These are phyloP conservation scores for Cicer pinnatifidum DNA, from an alignment of 306 rosid genomes.

Conservation along the genomic window DNA sequence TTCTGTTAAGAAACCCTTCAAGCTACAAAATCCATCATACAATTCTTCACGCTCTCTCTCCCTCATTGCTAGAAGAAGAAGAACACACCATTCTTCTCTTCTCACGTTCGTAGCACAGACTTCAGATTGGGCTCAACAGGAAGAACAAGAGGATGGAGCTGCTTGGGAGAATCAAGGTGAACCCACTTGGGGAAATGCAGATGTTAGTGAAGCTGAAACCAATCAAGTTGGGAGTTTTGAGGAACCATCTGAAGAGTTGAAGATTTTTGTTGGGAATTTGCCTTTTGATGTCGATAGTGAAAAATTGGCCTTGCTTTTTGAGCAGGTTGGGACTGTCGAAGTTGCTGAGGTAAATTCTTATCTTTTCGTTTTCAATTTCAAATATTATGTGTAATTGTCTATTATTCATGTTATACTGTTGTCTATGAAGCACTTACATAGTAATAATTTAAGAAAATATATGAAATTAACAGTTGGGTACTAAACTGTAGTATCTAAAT, in stretches of 20 bases:
- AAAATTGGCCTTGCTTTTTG: constrained; percentile 72
- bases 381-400: background rate
- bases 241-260: constrained; percentile 74
- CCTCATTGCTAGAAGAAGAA: constrained; percentile 31
- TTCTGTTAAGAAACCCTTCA: constrained; percentile 51
- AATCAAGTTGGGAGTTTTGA: constrained; percentile 48
- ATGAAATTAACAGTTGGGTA: too few species aligned
- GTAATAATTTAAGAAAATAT: too few species aligned
- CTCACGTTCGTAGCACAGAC: constrained; percentile 72
- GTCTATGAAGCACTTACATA: too few species aligned
- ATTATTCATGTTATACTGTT: background rate
- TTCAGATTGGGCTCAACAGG: constrained; percentile 81
- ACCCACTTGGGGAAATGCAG: constrained; percentile 55
- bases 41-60: constrained; percentile 46
- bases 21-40: constrained; percentile 50
- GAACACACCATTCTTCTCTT: constrained; percentile 50
- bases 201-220: constrained; percentile 43
- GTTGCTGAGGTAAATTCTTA: constrained; percentile 73
- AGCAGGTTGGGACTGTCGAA: constrained; percentile 76
- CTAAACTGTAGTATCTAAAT: too few species aligned
- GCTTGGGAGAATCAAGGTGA: constrained; percentile 55
- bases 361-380: background rate
- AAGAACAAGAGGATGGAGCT: constrained; percentile 51
- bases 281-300: constrained; percentile 83
- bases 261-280: constrained; percentile 85